phyloP scores from a whole-genome alignment of 768 basidiomycete genomes.

The Serendipita sp. region DNA sequence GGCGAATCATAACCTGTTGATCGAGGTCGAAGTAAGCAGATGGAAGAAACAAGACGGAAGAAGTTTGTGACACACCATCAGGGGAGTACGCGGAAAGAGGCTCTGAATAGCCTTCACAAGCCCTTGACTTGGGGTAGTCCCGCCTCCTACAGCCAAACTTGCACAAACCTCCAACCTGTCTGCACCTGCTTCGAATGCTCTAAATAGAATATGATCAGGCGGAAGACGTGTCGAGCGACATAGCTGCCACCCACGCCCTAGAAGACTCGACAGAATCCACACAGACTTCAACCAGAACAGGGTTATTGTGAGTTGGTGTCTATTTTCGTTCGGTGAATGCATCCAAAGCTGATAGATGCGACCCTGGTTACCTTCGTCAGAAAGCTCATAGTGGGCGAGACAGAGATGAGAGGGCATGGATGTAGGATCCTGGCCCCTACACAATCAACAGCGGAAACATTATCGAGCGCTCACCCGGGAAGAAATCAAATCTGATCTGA shows the following conservation, averaged over 20 bases:
- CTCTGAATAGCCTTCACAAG: constrained; percentile 42
- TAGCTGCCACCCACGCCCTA: constrained; percentile 29
- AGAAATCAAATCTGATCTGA: too few species aligned
- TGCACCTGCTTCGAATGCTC: constrained; percentile 55
- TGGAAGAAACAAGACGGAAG: background rate
- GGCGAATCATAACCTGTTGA: constrained; percentile 59
- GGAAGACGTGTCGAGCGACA: background rate
- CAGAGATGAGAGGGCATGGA: too few species aligned
- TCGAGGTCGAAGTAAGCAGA: background rate
- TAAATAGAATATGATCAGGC: constrained; percentile 17
- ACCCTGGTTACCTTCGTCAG: too few species aligned
- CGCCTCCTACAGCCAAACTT: constrained; percentile 56
- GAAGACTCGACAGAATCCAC: constrained; percentile 65
- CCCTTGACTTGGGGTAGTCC: constrained; percentile 68
- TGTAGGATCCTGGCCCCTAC: too few species aligned
- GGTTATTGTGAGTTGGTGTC: background rate
- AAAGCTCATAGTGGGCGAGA: too few species aligned
- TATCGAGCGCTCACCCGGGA: too few species aligned
- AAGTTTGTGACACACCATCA: constrained; percentile 39
- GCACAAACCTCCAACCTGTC: constrained; percentile 63
- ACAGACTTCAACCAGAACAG: constrained; percentile 42
- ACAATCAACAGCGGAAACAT: too few species aligned
- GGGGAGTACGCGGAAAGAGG: constrained; percentile 31
- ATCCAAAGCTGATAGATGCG: too few species aligned
- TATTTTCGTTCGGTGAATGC: too few species aligned